A percentile compares a stretch with the other conserved stretches of the same genome.
Evolutionary conservation across 2,329 filamentous ascomycete genomes (phyloP).

Genomic region (Aspergillus neotritici): DNA sequence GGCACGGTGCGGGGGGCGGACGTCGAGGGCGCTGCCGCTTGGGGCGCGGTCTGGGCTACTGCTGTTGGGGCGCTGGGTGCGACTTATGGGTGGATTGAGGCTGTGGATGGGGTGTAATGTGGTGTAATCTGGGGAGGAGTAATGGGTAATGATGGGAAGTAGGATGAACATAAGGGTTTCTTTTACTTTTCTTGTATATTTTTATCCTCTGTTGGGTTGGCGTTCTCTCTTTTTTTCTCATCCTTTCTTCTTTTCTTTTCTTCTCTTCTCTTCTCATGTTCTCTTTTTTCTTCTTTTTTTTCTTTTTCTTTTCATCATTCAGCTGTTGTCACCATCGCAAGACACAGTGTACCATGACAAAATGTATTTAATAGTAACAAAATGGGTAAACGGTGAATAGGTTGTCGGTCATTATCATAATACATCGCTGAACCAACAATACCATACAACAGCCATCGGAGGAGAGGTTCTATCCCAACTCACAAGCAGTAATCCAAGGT

Average conservation of each 20-base stretch:
- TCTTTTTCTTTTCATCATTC: background rate
- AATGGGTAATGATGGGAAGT: too few relatives aligned
- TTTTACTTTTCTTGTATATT: too few relatives aligned
- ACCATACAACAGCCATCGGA: too few relatives aligned
- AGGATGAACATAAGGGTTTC: too few relatives aligned
- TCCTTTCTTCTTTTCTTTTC: background rate
- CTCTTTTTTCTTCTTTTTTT: background rate
- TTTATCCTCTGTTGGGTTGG: background rate
- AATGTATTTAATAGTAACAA: background rate
- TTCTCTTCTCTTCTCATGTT: background rate
- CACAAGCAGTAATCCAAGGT: too few relatives aligned
- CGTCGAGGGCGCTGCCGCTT: constrained; percentile 62
- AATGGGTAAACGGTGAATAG: background rate
- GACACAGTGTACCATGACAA: background rate
- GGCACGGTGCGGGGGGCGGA: constrained; percentile 67
- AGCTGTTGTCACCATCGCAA: background rate
- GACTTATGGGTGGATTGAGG: constrained; percentile 37
- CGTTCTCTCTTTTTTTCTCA: too few relatives aligned
- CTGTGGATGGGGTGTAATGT: constrained; percentile 32
- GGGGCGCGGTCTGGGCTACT: constrained; percentile 68
- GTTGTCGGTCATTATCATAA: too few relatives aligned
- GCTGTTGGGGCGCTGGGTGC: constrained; percentile 34
- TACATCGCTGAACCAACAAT: too few relatives aligned
- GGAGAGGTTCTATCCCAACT: too few relatives aligned
- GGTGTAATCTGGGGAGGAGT: background rate